A percentile compares a stretch with the other conserved stretches of the same genome.
Evolutionary conservation across 1,284 basidiomycete genomes (phyloP).

Genomic region (Porogramme epimiltina): DNA sequence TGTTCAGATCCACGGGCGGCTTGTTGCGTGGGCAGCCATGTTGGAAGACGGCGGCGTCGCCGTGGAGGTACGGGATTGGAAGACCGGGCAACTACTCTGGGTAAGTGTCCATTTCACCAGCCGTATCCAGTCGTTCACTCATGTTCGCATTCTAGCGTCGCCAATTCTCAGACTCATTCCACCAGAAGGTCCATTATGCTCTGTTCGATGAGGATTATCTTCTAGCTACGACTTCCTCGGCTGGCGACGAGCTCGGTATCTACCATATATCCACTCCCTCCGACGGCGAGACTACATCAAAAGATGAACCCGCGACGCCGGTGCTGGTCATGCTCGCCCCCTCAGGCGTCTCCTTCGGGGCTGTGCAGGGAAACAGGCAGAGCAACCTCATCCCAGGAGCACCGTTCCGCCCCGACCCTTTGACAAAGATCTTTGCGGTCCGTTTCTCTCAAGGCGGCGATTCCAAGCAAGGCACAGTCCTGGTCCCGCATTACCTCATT

Average conservation of each 20-base stretch:
- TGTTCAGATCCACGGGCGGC: background rate
- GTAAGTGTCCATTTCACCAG: background rate
- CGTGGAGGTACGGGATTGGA: slow-evolving; percentile 10
- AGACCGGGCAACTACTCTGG: slow-evolving; percentile 3
- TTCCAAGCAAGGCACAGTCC: background rate
- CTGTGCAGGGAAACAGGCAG: slow-evolving; percentile 1
- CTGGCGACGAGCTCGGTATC: slow-evolving; percentile 1
- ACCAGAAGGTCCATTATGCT: background rate
- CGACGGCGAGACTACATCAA: background rate
- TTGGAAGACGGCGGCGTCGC: background rate
- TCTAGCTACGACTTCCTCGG: slow-evolving; percentile 3
- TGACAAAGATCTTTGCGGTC: background rate
- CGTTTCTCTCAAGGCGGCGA: slow-evolving; percentile 2
- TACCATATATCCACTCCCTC: background rate
- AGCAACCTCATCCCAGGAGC: background rate
- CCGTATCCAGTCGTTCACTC: background rate
- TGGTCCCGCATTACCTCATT: slow-evolving; percentile 3
- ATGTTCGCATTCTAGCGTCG: background rate
- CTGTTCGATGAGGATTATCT: slow-evolving; percentile 3
- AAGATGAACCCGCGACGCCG: background rate
- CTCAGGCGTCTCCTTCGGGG: slow-evolving; percentile 2
- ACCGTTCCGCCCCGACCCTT: slow-evolving; percentile 5
- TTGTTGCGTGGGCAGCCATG: slow-evolving; percentile 2
- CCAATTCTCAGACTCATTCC: background rate
- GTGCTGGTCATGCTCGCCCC: slow-evolving; percentile 5